Evolutionary conservation across 192 early-diverging fungal genomes (phyloP), one percentile per base, ranked within the genome.

Genomic region (Blastocladiella britannica): DNA sequence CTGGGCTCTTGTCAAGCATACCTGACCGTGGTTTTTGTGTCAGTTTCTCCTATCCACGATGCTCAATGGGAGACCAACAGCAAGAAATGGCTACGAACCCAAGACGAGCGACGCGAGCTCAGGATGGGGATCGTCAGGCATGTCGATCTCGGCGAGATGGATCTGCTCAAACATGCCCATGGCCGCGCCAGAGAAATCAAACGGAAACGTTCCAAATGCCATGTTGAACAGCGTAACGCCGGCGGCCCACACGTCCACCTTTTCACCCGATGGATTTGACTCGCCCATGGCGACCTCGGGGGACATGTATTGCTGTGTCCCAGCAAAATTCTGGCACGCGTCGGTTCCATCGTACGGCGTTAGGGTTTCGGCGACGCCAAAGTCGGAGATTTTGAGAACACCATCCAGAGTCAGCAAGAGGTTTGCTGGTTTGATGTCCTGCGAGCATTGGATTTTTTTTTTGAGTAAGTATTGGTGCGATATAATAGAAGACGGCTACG

Each of bases 201-300:
- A 79, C 22, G 77, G 77, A 54, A 70, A 72, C 55, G 57, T 65
- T 26, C 77, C 77, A 9, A 75, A 63, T 20, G 78, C 27, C 77
- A 79, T 77, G 55, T 79, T 75, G 60, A 61, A 74, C 65, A 79
- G 29, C 5, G 68, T 72, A 0, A 79, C 63, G 0, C 74, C 75
- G 54, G 68, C 70, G 22, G 77, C 77, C 77, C 77, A 79, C 15
- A 79, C 63, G 55, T 79, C 77, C 3, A 72, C 75, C 72, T 67
- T 68, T 28, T 60, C 67, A 18, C 71, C 77, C 25, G 31, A 28
- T 53, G 58, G 62, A n/a, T 58, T 31, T 22, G 51, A 23, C 7
- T 31, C 55, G 15, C 72, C 77, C 12, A 67, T 65, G 25, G 70
- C 63, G 24, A 78, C 56, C 58, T 79, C 77, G 6, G 77, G 77